Base-by-base conservation (phyloP, 176 grass and related monocot species). In the bread wheat (Triticum aestivum) region DNA sequence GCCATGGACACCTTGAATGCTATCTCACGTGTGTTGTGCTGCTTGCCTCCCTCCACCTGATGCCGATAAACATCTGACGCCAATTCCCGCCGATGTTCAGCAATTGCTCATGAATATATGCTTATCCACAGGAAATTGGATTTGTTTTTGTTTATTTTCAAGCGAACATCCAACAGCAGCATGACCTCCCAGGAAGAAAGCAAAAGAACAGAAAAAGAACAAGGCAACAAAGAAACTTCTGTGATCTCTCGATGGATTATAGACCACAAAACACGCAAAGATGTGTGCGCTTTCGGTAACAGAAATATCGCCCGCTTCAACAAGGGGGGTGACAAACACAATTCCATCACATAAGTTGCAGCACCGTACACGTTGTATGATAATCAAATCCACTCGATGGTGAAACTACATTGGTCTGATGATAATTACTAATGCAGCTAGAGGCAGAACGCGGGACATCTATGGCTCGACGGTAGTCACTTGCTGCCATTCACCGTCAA, bases 401-500 rank as follows among this genome's bases (percentile, higher is more conserved):
- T 13, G 13, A 51, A 51, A 51, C 47, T 51, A 51, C 47, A 51
- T 51, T 51, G 45, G 45, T 47, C 12, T 47, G 13, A 51, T 51
- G 11, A 14, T 41, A 44, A 15, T 51, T 51, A 5, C 47, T 51
- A 47, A 49, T 0, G 0, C 23, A 3, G 51, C 51, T 49, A 64
- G 26, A 73, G 33, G n/a, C n/a, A 34, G 56, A 87, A 72, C 27
- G 7, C 9, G 30, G 10, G 12, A 24, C 41, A 68, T 17, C 86
- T 91, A 92, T 10, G 90, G 88, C 77, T 95, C 93, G 9, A 95
- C 93, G 17, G 88, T 92, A 18, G 88, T 91, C 66, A 91, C 86
- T 87, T 95, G 93, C 83, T 89, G 93, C 93, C 93, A 95, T 90
- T 95, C 90, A 2, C 88, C 90, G 13, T 95, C 88, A 12, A 91